Percentiles rank a stretch among this genome's conserved stretches.
These are phyloP conservation scores for Chloranthus sessilifolius DNA, from an alignment of 164 flowering plant genomes.

Conservation along the genomic window DNA sequence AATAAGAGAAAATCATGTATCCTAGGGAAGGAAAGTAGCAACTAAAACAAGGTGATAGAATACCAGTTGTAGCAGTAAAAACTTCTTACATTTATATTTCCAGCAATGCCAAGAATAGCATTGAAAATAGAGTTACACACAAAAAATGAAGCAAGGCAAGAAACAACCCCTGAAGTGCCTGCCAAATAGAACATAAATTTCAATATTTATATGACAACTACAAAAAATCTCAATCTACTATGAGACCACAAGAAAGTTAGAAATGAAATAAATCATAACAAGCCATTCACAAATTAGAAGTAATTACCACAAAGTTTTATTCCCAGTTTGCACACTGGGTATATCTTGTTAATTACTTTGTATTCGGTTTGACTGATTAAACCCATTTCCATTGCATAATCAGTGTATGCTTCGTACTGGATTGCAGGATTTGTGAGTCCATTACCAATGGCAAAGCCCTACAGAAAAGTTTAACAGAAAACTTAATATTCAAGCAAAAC, in stretches of 20 bases:
- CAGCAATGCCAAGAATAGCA: slow-evolving; percentile 38
- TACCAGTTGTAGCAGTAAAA: not conserved
- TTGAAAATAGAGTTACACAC: slow-evolving; percentile 54
- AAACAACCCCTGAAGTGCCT: slow-evolving; percentile 53
- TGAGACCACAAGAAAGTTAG: not conserved
- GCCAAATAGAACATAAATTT: too few relatives aligned
- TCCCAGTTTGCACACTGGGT: slow-evolving; percentile 49
- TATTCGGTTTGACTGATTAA: slow-evolving; percentile 37
- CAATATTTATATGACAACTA: not conserved
- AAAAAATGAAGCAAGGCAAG: slow-evolving; percentile 53
- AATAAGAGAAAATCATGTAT: slow-evolving; percentile 1
- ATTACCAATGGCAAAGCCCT: slow-evolving; percentile 88
- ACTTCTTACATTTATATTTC: slow-evolving; percentile 51
- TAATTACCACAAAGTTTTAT: slow-evolving; percentile 57
- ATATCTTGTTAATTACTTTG: slow-evolving; percentile 30
- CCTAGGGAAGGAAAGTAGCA: not conserved
- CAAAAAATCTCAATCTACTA: not conserved
- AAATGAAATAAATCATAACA: not conserved
- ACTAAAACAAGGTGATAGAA: not conserved
- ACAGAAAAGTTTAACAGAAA: slow-evolving; percentile 7
- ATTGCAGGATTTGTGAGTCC: slow-evolving; percentile 74
- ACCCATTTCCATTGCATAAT: slow-evolving; percentile 70
- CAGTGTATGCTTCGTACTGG: slow-evolving; percentile 62
- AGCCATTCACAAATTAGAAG: not conserved
- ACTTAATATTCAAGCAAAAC: too few relatives aligned